Base-by-base conservation (phyloP, 2,329 filamentous ascomycete species). In the Colletotrichum somersetense region DNA sequence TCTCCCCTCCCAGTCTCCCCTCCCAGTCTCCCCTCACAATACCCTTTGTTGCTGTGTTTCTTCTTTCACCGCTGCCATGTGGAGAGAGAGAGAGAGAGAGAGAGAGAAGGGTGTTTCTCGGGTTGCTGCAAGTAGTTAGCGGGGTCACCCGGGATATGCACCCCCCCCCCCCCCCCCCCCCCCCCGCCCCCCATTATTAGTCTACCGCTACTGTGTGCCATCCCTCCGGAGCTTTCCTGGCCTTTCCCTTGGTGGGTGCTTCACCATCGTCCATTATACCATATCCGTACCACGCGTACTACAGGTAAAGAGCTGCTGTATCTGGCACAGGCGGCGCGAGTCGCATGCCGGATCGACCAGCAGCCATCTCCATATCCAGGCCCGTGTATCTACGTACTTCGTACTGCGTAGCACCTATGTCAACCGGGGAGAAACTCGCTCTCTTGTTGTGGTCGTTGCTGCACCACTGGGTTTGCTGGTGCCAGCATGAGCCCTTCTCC, bases 61-160 rank as follows among this genome's bases (percentile, higher is more conserved):
- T 33, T 30, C 44, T 57, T 26, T 53, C 44, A 44, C 35, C 56
- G 56, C 55, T 59, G 42, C 33, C 38, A 62, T 35, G 46, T 61
- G 30, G 64, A 42, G 38, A 33, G 30, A 44, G 42, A 16, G 14
- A 42, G 40, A 16, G 40, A 40, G 46, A 33, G 30, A 46, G 42
- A 20, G 40, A 16, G 40, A 16, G 40, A 18, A 11, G 12, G 12
- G 11, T 20, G 1, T 14, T 23, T 65, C 61, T 72, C 70, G 70
- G 70, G n/a, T 66, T 72, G 66, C 70, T 71, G 59, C 61, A 72
- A 70, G 33, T 18, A 71, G 70, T 46, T 66, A 72, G 70, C 62
- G 57, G 58, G 48, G 40, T 30, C 33, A 18, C 44, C 66, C 59
- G 59, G 66, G 56, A 65, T 44, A 20, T 70, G 14, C 14, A 38